Evolutionary conservation across 257 asterid species (phyloP), one percentile per base, ranked within the genome.

Genomic region (Jaltomata sinuosa): DNA sequence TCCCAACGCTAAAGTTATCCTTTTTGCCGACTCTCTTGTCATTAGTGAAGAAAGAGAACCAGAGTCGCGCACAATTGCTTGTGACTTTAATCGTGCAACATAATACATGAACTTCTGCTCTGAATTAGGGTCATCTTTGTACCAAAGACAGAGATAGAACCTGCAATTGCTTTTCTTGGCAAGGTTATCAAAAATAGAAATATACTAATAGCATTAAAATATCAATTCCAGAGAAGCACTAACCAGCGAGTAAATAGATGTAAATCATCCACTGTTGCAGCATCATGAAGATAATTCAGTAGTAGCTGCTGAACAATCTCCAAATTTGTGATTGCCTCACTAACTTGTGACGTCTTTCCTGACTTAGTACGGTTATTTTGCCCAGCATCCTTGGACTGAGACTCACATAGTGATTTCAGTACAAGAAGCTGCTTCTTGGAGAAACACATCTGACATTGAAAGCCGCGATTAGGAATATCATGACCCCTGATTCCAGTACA

Each of bases 131-230:
- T 95, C 99, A 86, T 97, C 98, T 89, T 97, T 97, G 88, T 91
- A 92, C 99, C 99, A 97, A 57, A 95, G 92, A 89, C 99, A 97
- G 84, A 95, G 95, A 91, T 97, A 93, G 90, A 95, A 97, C 99
- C 99, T 97, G 93, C 92, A 94, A 42, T 83, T 78, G 22, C 84
- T 81, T 36, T 87, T 53, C 36, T 80, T 38, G 42, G 53, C 85
- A 64, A 47, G 69, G 84, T 82, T 85, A 57, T 84, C 79, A 57
- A 55, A 68, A 42, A 54, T 18, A 27, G 61, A 84, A 83, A 80
- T 16, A 81, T 12, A 67, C 84, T 53, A 62, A 83, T 45, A 83
- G 81, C 40, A 88, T 40, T 52, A 40, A 83, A 82, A 82, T 47
- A 50, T 74, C 54, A 16, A 4, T 21, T 31, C 34, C 67, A 74